Evolutionary conservation across 495 filamentous ascomycete genomes (phyloP), one percentile per base, ranked within the genome.

Genomic region (Xylona heveae): DNA sequence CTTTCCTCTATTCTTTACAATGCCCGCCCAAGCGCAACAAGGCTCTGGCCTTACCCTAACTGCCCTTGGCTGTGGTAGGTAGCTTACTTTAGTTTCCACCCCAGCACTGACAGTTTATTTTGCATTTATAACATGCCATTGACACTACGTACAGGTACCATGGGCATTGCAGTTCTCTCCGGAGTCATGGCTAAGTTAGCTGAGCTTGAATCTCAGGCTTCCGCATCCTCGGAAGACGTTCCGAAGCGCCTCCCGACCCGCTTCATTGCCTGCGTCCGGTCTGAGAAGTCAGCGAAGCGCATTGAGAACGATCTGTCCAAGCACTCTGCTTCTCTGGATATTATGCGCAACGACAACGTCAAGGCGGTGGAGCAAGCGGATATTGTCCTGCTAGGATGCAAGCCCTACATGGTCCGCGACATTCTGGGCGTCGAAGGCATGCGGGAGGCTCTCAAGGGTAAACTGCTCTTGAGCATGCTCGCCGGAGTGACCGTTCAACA

Each of bases 121-220:
- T 33, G 28, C 31, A 36, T 32, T 20, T 17, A 17, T 23, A 24
- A 9, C 18, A n/a, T n/a, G n/a, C n/a, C n/a, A n/a, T n/a, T n/a
- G n/a, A n/a, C n/a, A n/a, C n/a, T n/a, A n/a, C n/a, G n/a, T n/a
- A n/a, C 17, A 57, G 78, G 80, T 32, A 85, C 78, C 14, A 72
- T 90, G 65, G 81, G 80, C 28, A 74, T 78, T 27, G 76, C 80
- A 22, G 82, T 90, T 41, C 65, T 88, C 30, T 77, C 71, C 4
- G 80, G 80, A 28, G 78, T 90, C 41, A 68, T 84, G 30, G 49
- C 62, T 33, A 74, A 76, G 10, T 57, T 84, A 6, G 13, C 20
- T 24, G 7, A 33, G 19, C 13, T 8, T 9, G 15, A 33, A 2
- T n/a, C 34, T 30, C 5, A 1, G 17, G 12, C 9, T 25, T 10